These are phyloP conservation scores for Cladosporium sp. DNA, from an alignment of 2,329 filamentous ascomycete genomes.

Conservation along the genomic window DNA sequence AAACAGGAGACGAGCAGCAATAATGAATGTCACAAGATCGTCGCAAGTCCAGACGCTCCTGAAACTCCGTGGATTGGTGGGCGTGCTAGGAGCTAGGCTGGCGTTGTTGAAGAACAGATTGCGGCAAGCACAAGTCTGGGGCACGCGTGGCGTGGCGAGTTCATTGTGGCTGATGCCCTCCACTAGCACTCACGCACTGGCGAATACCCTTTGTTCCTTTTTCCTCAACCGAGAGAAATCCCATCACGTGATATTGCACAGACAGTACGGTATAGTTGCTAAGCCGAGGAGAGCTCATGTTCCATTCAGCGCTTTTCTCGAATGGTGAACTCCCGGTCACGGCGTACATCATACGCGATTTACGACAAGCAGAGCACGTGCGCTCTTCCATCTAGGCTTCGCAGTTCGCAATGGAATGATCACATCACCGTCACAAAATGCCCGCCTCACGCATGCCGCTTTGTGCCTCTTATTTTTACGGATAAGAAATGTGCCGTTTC, in stretches of 20 bases:
- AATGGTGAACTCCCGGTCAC: not conserved
- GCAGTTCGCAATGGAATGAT: not conserved
- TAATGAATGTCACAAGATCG: not conserved
- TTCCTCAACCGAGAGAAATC: too few species aligned
- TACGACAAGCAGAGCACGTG: not conserved
- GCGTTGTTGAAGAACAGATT: slow-evolving; percentile 7
- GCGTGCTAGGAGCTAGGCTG: not conserved
- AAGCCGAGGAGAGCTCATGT: not conserved
- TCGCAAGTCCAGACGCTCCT: not conserved
- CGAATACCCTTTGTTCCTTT: too few species aligned
- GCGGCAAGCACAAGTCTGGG: not conserved
- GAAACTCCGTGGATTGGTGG: not conserved
- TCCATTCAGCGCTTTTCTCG: not conserved
- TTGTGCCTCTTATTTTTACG: slow-evolving; percentile 57
- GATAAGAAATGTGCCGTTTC: slow-evolving; percentile 55
- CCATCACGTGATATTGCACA: too few species aligned
- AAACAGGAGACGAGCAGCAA: too few species aligned
- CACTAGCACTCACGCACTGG: too few species aligned
- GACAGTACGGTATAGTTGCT: not conserved
- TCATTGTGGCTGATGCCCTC: too few species aligned
- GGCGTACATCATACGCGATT: not conserved
- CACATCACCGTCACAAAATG: slow-evolving; percentile 21
- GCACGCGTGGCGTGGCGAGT: not conserved
- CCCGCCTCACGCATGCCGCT: slow-evolving; percentile 47
- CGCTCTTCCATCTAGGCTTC: not conserved